Evolutionary conservation across 2,329 filamentous ascomycete species (phyloP).

Genomic region (Botrytis cinerea): DNA sequence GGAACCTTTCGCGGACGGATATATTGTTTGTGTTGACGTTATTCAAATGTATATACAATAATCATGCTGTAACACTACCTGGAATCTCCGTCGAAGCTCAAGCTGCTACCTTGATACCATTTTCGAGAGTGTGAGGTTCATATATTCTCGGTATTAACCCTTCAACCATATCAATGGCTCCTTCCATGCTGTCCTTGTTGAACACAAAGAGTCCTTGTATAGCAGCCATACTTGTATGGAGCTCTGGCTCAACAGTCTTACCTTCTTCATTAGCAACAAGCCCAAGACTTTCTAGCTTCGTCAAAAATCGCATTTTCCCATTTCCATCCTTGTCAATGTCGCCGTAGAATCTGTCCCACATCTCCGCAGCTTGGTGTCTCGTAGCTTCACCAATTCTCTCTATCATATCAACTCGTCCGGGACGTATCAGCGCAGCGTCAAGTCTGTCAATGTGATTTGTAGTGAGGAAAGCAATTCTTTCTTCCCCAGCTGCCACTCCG

Average conservation of each 20-base stretch:
- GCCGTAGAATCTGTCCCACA: conserved; percentile 96
- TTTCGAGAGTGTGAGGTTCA: conserved; percentile 45
- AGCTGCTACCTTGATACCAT: conserved; percentile 22
- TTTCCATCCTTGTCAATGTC: conserved; percentile 68
- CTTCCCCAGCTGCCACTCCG: conserved; percentile 91
- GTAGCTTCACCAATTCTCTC: conserved; percentile 87
- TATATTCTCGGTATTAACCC: conserved; percentile 61
- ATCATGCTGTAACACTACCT: neutral
- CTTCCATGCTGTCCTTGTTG: conserved; percentile 88
- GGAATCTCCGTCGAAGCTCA: neutral
- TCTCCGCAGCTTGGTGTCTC: conserved; percentile 75
- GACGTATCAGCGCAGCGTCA: conserved; percentile 81
- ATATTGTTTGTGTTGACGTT: neutral
- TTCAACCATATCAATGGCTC: conserved; percentile 79
- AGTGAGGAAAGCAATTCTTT: conserved; percentile 90
- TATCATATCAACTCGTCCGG: conserved; percentile 92
- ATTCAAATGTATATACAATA: neutral
- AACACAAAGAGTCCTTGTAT: conserved; percentile 94
- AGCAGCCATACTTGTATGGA: conserved; percentile 79
- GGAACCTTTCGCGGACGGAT: too few species aligned
- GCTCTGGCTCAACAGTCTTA: conserved; percentile 26
- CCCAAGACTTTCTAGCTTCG: conserved; percentile 67
- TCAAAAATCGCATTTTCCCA: conserved; percentile 69
- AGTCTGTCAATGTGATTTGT: conserved; percentile 93
- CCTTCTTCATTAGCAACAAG: conserved; percentile 59